Conservation (phyloP, 306 rosid genomes). For the Pterocarpus santalinus region DNA sequence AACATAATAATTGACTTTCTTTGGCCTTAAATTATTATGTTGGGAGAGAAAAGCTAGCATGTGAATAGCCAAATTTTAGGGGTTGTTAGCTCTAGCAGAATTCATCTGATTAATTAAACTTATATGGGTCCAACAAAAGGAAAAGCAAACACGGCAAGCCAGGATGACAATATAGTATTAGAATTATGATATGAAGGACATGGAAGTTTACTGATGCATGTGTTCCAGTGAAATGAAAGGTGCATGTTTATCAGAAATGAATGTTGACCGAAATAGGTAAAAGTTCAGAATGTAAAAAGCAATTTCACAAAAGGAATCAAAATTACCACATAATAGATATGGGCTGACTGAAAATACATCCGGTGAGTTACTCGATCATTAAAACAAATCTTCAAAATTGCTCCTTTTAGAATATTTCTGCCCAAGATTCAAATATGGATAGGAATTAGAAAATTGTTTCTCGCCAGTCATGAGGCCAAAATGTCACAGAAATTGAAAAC, state of each 20-base stretch:
- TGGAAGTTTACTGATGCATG: neutral
- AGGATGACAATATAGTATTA: neutral
- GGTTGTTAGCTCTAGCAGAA: conserved; percentile 41
- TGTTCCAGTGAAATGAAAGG: conserved; percentile 4
- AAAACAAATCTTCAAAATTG: neutral
- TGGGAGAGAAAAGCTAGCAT: conserved; percentile 23
- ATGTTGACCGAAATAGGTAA: conserved; percentile 34
- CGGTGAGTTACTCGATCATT: neutral
- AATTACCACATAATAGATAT: conserved; percentile 2
- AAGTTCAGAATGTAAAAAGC: neutral
- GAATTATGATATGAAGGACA: conserved; percentile 16
- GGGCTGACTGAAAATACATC: neutral
- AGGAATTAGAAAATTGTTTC: conserved; percentile 8
- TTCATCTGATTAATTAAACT: neutral
- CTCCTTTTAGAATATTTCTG: conserved; percentile 16
- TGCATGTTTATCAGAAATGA: conserved; percentile 21
- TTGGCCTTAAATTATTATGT: conserved; percentile 35
- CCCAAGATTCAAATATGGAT: neutral
- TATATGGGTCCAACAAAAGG: neutral
- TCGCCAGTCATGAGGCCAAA: neutral
- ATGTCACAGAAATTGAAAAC: conserved; percentile 10
- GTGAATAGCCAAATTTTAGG: conserved; percentile 33
- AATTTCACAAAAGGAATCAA: neutral
- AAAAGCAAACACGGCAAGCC: conserved; percentile 26
- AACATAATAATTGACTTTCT: conserved; percentile 41